phyloP scores from a whole-genome alignment of 805 yeast genomes.

The Starmera quercuum region DNA sequence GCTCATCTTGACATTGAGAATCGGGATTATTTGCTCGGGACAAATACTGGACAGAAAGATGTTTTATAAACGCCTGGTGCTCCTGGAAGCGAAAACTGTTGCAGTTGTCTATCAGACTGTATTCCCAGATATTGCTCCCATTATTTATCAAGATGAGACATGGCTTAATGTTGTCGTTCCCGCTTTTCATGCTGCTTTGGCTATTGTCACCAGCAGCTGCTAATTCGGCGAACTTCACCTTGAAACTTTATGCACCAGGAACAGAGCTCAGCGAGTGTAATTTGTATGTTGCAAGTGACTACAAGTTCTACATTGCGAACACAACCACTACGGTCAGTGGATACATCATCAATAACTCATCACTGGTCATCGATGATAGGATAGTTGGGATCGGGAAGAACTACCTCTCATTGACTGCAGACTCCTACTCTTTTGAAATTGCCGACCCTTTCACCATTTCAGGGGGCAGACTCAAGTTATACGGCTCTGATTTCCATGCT shows the following conservation, averaged over 20 bases:
- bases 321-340: background rate
- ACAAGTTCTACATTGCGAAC: background rate
- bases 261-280: background rate
- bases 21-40: no score
- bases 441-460: conserved; percentile 2
- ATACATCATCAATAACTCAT: background rate
- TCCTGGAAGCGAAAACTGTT: no score
- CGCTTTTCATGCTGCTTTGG: background rate
- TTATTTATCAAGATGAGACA: no score
- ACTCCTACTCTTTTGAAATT: background rate
- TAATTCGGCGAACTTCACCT: background rate
- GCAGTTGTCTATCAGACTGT: no score
- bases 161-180: background rate
- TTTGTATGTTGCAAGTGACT: background rate
- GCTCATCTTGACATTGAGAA: no score
- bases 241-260: background rate
- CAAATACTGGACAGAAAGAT: no score
- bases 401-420: background rate
- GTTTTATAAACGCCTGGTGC: no score
- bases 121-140: no score
- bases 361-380: background rate
- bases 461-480: conserved; percentile 2
- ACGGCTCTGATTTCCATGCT: conserved; percentile 4
- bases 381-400: background rate
- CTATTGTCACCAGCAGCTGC: background rate